A percentile compares a stretch with the other conserved stretches of the same genome.
These are phyloP conservation scores for Dictyostelium citrinum DNA, from an alignment of 78 protist species.

Conservation along the genomic window DNA sequence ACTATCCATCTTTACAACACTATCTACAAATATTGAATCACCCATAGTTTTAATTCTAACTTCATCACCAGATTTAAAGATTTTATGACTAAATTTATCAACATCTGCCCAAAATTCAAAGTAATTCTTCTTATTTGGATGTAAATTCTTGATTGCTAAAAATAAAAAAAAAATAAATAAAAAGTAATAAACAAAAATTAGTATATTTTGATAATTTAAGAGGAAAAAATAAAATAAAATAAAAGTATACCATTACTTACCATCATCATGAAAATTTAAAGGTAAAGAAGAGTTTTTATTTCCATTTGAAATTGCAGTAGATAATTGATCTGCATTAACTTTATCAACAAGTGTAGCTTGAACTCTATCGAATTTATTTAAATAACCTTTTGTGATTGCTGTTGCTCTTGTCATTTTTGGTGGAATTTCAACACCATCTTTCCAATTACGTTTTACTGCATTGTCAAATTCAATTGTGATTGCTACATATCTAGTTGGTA, in stretches of 20 bases:
- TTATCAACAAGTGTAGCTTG: constrained; percentile 38
- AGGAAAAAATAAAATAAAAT: too few species aligned
- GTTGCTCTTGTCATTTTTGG: constrained; percentile 63
- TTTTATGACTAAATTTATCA: constrained; percentile 35
- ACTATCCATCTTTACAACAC: constrained; percentile 38
- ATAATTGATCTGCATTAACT: not conserved
- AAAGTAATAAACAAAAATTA: too few species aligned
- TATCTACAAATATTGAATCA: constrained; percentile 24
- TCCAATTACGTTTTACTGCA: constrained; percentile 26
- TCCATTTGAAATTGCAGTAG: constrained; percentile 14
- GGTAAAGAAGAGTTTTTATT: constrained; percentile 28
- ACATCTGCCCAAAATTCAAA: constrained; percentile 62
- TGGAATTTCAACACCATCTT: constrained; percentile 59
- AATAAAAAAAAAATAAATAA: too few species aligned
- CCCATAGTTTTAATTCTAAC: constrained; percentile 27
- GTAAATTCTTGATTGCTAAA: not conserved
- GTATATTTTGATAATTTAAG: too few species aligned
- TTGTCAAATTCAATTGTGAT: not conserved
- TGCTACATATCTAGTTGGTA: constrained; percentile 58
- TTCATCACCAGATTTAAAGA: constrained; percentile 33
- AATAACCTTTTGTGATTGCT: constrained; percentile 61
- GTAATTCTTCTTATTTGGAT: not conserved
- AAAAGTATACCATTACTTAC: not conserved
- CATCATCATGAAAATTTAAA: constrained; percentile 40
- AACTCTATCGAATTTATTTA: constrained; percentile 64